Percentiles rank a stretch among this genome's conserved stretches.
Evolutionary conservation across 257 asterid genomes (phyloP).

Genomic region (Capsicum baccatum): DNA sequence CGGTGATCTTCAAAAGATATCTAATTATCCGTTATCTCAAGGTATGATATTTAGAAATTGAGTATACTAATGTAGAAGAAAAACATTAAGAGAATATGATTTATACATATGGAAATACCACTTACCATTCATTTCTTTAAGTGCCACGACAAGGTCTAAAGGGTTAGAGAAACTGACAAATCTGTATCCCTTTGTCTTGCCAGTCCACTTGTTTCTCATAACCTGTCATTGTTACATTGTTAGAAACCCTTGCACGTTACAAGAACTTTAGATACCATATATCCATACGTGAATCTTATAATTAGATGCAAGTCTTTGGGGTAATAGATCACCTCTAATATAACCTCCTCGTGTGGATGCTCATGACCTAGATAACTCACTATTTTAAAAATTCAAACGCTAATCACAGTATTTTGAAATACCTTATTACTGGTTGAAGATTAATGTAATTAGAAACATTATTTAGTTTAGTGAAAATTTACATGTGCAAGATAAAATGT

Average conservation of each 20-base stretch:
- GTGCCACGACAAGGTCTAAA: slow-evolving; percentile 62
- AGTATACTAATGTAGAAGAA: background rate
- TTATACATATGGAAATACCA: background rate
- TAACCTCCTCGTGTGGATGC: background rate
- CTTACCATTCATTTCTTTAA: slow-evolving; percentile 90
- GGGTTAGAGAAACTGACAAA: too few relatives aligned
- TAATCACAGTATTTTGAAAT: background rate
- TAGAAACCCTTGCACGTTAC: background rate
- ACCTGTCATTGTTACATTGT: slow-evolving; percentile 24
- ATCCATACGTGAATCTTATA: background rate
- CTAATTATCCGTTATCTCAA: background rate
- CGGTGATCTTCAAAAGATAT: background rate
- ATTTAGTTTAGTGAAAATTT: background rate
- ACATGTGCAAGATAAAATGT: background rate
- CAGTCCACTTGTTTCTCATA: too few relatives aligned
- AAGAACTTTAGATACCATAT: background rate
- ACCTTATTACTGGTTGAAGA: background rate
- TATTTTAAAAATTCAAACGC: background rate
- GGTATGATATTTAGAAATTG: background rate
- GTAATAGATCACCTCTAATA: background rate
- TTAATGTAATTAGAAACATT: background rate
- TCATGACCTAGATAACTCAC: background rate
- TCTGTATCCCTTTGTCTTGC: too few relatives aligned
- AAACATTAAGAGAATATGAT: background rate
- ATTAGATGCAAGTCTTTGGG: background rate